Percentiles rank a stretch among this genome's conserved stretches.
Evolutionary conservation across 371 early-diverging fungal species (phyloP).

Genomic region (Syncephalastrum sp.): DNA sequence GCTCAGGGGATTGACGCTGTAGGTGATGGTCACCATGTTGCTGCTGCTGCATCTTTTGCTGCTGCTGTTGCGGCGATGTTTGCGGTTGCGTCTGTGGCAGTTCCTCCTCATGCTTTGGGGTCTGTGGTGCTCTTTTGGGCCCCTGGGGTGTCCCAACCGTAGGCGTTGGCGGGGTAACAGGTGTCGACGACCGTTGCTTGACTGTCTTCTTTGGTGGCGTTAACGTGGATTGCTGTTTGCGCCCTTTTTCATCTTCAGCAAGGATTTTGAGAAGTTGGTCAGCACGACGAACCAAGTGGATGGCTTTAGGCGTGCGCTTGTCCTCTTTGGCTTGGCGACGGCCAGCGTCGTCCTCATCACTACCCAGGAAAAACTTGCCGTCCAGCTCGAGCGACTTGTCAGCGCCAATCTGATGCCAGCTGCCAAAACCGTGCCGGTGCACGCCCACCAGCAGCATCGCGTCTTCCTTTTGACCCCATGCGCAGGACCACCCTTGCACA

Average conservation of each 20-base stretch:
- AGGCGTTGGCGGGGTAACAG: not conserved
- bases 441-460: constrained; percentile 95
- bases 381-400: constrained; percentile 76
- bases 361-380: constrained; percentile 79
- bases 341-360: constrained; percentile 27
- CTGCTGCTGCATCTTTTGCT: not conserved
- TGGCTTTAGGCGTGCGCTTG: constrained; percentile 73
- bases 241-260: constrained; percentile 45
- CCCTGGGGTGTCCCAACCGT: not conserved
- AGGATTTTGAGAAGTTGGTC: constrained; percentile 87
- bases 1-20: constrained; percentile 2
- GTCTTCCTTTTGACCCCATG: constrained; percentile 94
- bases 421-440: constrained; percentile 92
- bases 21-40: not conserved
- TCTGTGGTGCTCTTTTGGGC: not conserved
- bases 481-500: constrained; percentile 82
- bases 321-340: constrained; percentile 26
- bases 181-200: not conserved
- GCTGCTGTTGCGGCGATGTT: not conserved
- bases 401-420: constrained; percentile 84
- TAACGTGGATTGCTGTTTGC: constrained; percentile 10
- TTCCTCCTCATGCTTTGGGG: not conserved
- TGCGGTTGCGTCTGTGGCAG: constrained; percentile 5
- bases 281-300: constrained; percentile 86
- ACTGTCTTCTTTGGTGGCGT: constrained; percentile 9